These are phyloP conservation scores for Moringa oleifera DNA, from an alignment of 345 rosid species.

Conservation along the genomic window DNA sequence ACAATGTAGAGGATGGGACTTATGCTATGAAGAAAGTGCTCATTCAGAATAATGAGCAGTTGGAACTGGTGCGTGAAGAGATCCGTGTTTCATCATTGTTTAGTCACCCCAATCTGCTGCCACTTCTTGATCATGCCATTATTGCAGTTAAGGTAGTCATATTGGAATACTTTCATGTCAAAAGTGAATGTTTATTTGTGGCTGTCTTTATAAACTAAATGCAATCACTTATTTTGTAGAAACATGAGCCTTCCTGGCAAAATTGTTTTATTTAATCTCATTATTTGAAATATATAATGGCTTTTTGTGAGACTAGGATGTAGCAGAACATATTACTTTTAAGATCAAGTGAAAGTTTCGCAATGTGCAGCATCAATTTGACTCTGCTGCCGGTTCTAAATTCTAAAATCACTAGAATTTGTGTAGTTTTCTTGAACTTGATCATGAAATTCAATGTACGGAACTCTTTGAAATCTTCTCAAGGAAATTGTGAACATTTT, in stretches of 20 bases:
- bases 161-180: neutral
- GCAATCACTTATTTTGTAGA: no score
- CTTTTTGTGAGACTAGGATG: neutral
- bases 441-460: no score
- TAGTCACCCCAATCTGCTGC: conserved; percentile 86
- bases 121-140: conserved; percentile 93
- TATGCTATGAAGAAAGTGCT: conserved; percentile 98
- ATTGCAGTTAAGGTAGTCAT: conserved; percentile 70
- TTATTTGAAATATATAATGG: no score
- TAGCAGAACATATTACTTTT: neutral
- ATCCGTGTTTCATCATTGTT: conserved; percentile 86
- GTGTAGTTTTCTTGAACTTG: no score
- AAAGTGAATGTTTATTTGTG: neutral
- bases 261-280: neutral
- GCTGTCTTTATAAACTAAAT: neutral
- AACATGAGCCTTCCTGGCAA: neutral
- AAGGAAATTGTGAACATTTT: no score
- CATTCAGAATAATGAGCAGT: conserved; percentile 79
- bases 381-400: no score
- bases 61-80: conserved; percentile 90
- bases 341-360: neutral
- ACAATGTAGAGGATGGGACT: conserved; percentile 69
- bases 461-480: no score
- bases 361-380: neutral
- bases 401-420: no score